A percentile compares a stretch with the other conserved stretches of the same genome.
Conservation (phyloP, 2,329 filamentous ascomycete species). For the Cryoendolithus antarcticus region DNA sequence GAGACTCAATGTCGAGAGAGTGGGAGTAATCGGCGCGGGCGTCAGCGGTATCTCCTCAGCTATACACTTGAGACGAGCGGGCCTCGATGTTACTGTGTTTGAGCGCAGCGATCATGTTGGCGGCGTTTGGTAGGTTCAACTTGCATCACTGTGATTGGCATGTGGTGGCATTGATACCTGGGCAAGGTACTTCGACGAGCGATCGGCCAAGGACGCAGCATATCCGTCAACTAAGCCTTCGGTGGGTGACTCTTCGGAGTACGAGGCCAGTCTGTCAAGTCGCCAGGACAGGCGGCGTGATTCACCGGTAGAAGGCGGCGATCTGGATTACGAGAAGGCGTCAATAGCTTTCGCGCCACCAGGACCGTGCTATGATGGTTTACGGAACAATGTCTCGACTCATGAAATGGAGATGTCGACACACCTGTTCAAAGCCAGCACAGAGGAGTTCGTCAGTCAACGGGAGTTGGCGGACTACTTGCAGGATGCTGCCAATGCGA, state of each 20-base stretch:
- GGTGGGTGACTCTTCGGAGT: slow-evolving; percentile 21
- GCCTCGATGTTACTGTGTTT: slow-evolving; percentile 41
- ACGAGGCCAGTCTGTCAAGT: slow-evolving; percentile 2
- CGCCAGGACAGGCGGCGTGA: background rate
- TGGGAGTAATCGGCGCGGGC: slow-evolving; percentile 40
- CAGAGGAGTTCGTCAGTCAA: slow-evolving; percentile 48
- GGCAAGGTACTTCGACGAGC: slow-evolving; percentile 39
- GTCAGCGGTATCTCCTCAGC: slow-evolving; percentile 38
- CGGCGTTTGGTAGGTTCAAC: slow-evolving; percentile 39
- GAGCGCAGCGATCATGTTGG: slow-evolving; percentile 41
- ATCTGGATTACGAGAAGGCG: background rate
- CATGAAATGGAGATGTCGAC: slow-evolving; percentile 37
- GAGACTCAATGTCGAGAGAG: slow-evolving; percentile 8
- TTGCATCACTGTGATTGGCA: background rate
- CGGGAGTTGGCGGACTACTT: slow-evolving; percentile 47
- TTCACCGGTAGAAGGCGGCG: slow-evolving; percentile 1
- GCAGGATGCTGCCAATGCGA: slow-evolving; percentile 41
- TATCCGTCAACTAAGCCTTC: slow-evolving; percentile 32
- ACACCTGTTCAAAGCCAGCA: slow-evolving; percentile 46
- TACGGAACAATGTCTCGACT: slow-evolving; percentile 44
- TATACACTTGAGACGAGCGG: slow-evolving; percentile 32
- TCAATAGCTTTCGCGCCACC: slow-evolving; percentile 31
- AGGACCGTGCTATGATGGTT: slow-evolving; percentile 40
- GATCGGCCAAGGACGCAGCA: slow-evolving; percentile 33
- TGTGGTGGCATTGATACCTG: background rate